phyloP scores from a whole-genome alignment of 192 early-diverging fungal species.

The Gonapodya sp. region DNA sequence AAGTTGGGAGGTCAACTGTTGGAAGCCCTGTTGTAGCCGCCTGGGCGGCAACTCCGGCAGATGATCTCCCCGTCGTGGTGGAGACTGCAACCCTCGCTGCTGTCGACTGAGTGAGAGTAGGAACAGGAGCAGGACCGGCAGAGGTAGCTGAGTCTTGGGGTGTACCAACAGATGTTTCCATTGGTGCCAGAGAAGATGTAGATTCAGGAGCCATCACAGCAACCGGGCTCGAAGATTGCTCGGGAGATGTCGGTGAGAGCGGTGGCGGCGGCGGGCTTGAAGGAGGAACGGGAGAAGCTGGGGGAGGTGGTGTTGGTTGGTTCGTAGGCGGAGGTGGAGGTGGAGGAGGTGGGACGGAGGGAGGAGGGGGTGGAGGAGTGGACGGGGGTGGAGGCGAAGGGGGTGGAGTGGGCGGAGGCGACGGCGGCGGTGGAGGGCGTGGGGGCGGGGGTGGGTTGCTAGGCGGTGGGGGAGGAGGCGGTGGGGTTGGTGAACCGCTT shows the following conservation, averaged over 20 bases:
- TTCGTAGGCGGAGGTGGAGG: not conserved
- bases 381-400: not conserved
- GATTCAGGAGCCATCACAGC: no score
- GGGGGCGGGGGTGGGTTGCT: not conserved
- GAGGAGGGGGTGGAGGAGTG: not conserved
- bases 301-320: not conserved
- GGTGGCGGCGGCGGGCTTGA: not conserved
- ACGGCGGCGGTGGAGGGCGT: not conserved
- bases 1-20: no score
- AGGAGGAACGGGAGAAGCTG: not conserved
- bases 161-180: no score
- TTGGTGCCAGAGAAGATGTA: no score
- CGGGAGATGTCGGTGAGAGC: not conserved
- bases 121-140: no score
- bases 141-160: no score
- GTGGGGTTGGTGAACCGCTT: not conserved
- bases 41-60: no score
- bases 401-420: not conserved
- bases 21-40: no score
- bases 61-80: no score
- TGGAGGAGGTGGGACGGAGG: not conserved
- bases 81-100: no score
- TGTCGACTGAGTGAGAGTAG: no score
- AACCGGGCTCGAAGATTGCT: no score
- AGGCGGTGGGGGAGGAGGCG: not conserved